These are phyloP conservation scores for Medicago lupulina DNA, from an alignment of 306 rosid genomes.

Conservation along the genomic window DNA sequence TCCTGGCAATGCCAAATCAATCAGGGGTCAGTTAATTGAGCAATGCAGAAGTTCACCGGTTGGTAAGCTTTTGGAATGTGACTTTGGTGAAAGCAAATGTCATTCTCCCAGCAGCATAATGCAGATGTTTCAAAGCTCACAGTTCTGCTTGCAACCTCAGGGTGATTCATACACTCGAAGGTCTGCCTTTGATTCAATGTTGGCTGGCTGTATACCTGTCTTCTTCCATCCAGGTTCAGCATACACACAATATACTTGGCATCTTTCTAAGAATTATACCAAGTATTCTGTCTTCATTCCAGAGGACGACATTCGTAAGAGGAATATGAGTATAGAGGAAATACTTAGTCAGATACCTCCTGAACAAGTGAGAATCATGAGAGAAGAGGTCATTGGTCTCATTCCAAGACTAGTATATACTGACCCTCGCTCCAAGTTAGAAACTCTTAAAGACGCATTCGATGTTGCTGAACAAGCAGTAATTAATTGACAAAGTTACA, in stretches of 20 bases:
- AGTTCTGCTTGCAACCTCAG: conserved; percentile 97
- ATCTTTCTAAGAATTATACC: conserved; percentile 86
- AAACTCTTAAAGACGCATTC: conserved; percentile 84
- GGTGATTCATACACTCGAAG: conserved; percentile 96
- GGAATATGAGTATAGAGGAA: conserved; percentile 77
- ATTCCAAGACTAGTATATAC: conserved; percentile 90
- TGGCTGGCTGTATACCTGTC: conserved; percentile 98
- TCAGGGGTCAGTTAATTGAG: conserved; percentile 85
- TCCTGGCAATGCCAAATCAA: conserved; percentile 84
- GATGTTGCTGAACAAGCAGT: conserved; percentile 90
- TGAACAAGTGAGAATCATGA: conserved; percentile 75
- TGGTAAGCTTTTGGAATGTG: conserved; percentile 88
- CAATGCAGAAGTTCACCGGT: conserved; percentile 74
- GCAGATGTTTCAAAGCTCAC: conserved; percentile 97
- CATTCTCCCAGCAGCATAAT: conserved; percentile 96
- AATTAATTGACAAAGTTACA: conserved; percentile 80
- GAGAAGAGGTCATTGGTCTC: conserved; percentile 88
- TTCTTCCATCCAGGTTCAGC: conserved; percentile 99
- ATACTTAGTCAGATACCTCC: conserved; percentile 76
- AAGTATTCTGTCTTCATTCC: conserved; percentile 93
- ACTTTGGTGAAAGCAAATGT: conserved; percentile 97
- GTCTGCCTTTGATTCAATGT: conserved; percentile 94
- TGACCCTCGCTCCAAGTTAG: conserved; percentile 91
- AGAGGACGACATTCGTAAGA: conserved; percentile 82
- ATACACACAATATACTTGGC: conserved; percentile 95